phyloP scores from a whole-genome alignment of 768 basidiomycete species.

The Phanerodontia chrysosporium region DNA sequence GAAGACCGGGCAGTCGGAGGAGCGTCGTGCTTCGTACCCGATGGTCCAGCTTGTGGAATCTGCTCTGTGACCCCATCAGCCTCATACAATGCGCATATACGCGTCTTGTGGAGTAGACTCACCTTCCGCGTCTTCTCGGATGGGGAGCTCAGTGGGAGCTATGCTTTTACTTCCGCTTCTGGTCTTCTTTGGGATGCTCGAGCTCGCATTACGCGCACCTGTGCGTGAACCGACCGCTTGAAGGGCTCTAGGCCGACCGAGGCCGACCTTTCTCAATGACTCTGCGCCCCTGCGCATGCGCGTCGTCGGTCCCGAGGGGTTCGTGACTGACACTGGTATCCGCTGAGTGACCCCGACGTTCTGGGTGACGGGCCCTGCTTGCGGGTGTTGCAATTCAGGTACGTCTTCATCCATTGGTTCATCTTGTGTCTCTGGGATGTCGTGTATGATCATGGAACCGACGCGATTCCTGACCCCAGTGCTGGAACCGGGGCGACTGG shows the following conservation, averaged over 20 bases:
- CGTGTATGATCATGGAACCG: constrained; percentile 35
- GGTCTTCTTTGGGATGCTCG: constrained; percentile 31
- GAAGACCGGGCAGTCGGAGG: background rate
- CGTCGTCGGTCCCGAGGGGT: constrained; percentile 25
- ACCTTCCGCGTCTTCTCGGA: constrained; percentile 41
- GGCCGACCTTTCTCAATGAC: constrained; percentile 63
- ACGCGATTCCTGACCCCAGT: constrained; percentile 19
- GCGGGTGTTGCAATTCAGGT: constrained; percentile 5
- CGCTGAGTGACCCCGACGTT: background rate
- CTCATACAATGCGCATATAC: background rate
- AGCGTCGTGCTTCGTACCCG: constrained; percentile 19
- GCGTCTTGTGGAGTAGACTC: background rate
- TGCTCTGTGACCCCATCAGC: background rate
- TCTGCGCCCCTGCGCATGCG: constrained; percentile 72
- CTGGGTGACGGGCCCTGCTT: background rate
- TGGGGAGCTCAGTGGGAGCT: constrained; percentile 52
- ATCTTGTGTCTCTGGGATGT: constrained; percentile 39
- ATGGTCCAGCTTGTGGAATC: constrained; percentile 23
- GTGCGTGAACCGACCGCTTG: constrained; percentile 66
- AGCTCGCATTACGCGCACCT: constrained; percentile 54
- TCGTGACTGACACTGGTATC: constrained; percentile 8
- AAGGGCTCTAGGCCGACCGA: constrained; percentile 62
- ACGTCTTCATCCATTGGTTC: constrained; percentile 18
- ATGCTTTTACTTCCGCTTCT: constrained; percentile 44
- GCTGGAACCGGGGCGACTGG: constrained; percentile 19